Conservation (phyloP, 2,329 filamentous ascomycete species). For the Talaromyces marneffei region DNA sequence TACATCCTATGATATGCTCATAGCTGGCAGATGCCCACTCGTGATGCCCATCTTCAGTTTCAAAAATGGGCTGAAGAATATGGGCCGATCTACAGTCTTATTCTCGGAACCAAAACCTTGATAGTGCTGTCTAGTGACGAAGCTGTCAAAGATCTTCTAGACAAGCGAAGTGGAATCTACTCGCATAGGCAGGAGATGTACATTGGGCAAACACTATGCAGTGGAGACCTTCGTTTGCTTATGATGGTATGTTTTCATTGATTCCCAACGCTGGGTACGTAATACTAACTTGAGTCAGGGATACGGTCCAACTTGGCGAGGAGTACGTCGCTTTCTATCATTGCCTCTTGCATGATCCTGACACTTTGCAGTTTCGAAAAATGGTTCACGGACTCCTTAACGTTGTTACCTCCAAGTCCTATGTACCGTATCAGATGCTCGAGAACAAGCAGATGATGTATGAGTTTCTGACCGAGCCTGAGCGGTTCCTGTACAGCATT, state of each 20-base stretch:
- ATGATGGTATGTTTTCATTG: conserved; percentile 14
- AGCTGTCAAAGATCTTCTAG: conserved; percentile 12
- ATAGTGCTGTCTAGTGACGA: conserved; percentile 7
- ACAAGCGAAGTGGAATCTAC: conserved; percentile 7
- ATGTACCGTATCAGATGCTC: conserved; percentile 18
- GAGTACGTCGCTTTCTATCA: background rate
- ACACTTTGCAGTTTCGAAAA: conserved; percentile 11
- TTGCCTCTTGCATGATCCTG: background rate
- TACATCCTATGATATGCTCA: background rate
- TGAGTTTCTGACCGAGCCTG: background rate
- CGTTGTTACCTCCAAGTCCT: conserved; percentile 16
- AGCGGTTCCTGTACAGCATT: background rate
- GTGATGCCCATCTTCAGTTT: conserved; percentile 11
- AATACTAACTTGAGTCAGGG: background rate
- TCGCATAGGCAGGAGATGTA: conserved; percentile 13
- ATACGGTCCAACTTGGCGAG: background rate
- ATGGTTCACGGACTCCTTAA: conserved; percentile 22
- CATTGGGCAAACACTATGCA: conserved; percentile 14
- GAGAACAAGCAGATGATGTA: conserved; percentile 7
- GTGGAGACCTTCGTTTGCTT: conserved; percentile 17
- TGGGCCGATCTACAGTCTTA: conserved; percentile 15
- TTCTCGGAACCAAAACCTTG: conserved; percentile 14
- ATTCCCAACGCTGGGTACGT: background rate
- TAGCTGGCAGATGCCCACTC: conserved; percentile 2
- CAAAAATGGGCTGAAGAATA: conserved; percentile 17